These are phyloP conservation scores for Lagenaria siceraria DNA, from an alignment of 306 rosid species.

Conservation along the genomic window DNA sequence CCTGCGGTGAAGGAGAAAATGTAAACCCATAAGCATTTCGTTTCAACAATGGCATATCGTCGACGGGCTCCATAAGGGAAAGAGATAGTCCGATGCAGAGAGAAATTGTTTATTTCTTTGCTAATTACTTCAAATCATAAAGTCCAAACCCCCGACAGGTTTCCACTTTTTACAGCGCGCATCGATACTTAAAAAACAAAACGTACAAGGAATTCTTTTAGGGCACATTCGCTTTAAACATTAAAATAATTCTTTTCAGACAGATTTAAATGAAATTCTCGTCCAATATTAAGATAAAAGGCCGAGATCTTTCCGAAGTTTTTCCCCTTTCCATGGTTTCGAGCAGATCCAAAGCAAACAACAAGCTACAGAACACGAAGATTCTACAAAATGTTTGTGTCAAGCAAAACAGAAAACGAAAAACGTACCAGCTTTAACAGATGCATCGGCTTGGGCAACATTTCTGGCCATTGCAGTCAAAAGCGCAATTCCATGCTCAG, in stretches of 20 bases:
- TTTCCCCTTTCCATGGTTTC: not conserved
- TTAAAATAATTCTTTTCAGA: not conserved
- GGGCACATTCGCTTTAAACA: not conserved
- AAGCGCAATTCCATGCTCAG: conserved; percentile 94
- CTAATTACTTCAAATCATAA: not conserved
- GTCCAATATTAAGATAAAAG: not conserved
- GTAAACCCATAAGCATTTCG: not conserved
- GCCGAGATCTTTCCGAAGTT: not conserved
- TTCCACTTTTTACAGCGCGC: not conserved
- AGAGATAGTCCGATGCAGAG: not conserved
- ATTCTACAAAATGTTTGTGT: conserved; percentile 14
- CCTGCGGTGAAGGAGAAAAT: conserved; percentile 29
- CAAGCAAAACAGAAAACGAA: not conserved
- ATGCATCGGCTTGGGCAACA: conserved; percentile 93
- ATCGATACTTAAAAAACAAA: not conserved
- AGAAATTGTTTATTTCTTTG: not conserved
- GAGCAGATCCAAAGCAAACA: not conserved
- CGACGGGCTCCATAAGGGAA: not conserved
- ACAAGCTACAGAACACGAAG: not conserved
- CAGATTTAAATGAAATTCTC: not conserved
- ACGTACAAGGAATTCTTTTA: not conserved
- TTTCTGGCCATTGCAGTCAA: conserved; percentile 92
- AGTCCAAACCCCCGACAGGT: not conserved
- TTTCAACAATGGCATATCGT: not conserved
- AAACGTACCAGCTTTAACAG: conserved; percentile 72